Percentiles rank a stretch among this genome's conserved stretches.
Conservation (phyloP, 2,329 filamentous ascomycete genomes). For the Aspergillus floridensis region DNA sequence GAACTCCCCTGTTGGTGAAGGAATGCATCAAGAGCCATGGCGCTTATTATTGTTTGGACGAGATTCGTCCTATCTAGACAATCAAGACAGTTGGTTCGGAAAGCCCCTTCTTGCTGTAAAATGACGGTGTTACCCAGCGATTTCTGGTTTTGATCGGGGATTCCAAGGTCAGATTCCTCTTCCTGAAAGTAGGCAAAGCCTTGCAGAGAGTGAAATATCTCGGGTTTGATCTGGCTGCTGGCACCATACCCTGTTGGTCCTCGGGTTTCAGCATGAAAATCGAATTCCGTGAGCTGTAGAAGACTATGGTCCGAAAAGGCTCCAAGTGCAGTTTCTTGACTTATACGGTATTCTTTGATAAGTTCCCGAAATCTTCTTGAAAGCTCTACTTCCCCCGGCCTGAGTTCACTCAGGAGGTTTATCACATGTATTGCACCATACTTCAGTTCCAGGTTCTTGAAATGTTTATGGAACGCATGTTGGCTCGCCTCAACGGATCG, state of each 20-base stretch:
- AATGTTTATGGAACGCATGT: conserved; percentile 93
- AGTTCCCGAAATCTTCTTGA: conserved; percentile 77
- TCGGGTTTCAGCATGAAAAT: conserved; percentile 93
- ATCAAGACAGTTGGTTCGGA: conserved; percentile 93
- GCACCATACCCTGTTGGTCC: conserved; percentile 85
- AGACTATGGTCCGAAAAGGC: conserved; percentile 66
- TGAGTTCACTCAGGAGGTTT: conserved; percentile 88
- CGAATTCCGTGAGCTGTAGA: conserved; percentile 80
- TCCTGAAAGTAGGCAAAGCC: conserved; percentile 91
- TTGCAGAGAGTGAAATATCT: conserved; percentile 75
- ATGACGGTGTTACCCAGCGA: conserved; percentile 55
- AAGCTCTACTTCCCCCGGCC: conserved; percentile 80
- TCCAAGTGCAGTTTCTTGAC: conserved; percentile 52
- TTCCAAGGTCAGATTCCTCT: conserved; percentile 59
- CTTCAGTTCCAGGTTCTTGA: conserved; percentile 76
- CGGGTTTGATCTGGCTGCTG: conserved; percentile 75
- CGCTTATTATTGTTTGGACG: conserved; percentile 91
- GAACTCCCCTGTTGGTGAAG: conserved; percentile 68
- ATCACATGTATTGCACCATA: conserved; percentile 92
- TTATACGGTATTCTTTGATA: conserved; percentile 70
- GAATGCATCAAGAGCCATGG: conserved; percentile 87
- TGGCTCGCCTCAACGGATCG: conserved; percentile 87
- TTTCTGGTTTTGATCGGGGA: conserved; percentile 41
- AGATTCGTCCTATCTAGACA: conserved; percentile 94
- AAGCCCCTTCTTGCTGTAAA: conserved; percentile 90